Evolutionary conservation across 352 stramenopile genomes (phyloP).

Genomic region (Pythium aristosporum): DNA sequence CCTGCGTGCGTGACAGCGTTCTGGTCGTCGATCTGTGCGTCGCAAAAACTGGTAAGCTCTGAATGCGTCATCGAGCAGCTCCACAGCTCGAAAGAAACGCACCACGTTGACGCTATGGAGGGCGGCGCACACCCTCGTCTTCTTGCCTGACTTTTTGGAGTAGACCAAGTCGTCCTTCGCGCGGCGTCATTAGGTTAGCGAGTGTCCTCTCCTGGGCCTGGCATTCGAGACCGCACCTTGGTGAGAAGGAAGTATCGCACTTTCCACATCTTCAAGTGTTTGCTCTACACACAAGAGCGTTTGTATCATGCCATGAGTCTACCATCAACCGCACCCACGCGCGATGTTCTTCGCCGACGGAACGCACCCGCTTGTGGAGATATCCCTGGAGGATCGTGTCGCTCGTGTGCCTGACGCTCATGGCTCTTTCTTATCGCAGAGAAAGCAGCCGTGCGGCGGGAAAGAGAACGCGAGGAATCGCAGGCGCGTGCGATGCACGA

Average conservation of each 20-base stretch:
- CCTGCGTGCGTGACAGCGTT: constrained; percentile 69
- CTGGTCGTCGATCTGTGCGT: constrained; percentile 71
- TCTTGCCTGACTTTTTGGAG: constrained; percentile 82
- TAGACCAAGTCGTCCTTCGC: constrained; percentile 71
- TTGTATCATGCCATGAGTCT: not conserved
- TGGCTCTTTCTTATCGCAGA: constrained; percentile 14
- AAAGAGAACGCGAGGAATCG: not conserved
- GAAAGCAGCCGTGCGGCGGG: not conserved
- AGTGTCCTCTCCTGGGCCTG: not conserved
- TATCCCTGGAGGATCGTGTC: constrained; percentile 76
- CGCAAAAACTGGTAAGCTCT: not conserved
- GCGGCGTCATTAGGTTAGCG: not conserved
- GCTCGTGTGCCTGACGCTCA: constrained; percentile 49
- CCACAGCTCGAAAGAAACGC: constrained; percentile 15
- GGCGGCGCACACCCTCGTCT: constrained; percentile 42
- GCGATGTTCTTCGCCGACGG: not conserved
- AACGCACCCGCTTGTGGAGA: constrained; percentile 75
- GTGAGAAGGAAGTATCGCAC: constrained; percentile 86
- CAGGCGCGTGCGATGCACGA: not conserved
- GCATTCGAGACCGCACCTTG: constrained; percentile 33
- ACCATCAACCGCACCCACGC: not conserved
- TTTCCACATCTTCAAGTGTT: constrained; percentile 86
- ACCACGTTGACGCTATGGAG: constrained; percentile 69
- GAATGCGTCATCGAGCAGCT: not conserved
- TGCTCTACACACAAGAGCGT: constrained; percentile 45